A percentile compares a stretch with the other conserved stretches of the same genome.
Conservation (phyloP, 495 filamentous ascomycete species). For the Sporormia fimetaria region DNA sequence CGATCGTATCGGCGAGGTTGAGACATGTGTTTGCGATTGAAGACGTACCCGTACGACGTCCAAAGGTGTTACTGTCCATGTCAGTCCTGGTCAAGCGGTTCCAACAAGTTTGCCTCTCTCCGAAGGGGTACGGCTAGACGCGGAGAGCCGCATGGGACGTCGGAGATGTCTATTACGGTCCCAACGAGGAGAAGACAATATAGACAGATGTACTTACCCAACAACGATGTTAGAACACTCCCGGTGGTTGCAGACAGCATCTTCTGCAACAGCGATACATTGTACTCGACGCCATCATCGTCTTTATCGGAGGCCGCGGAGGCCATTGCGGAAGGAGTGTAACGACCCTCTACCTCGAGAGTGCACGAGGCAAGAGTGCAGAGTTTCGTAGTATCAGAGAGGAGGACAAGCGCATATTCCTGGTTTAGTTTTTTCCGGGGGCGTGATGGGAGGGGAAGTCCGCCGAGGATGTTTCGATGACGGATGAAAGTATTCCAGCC, state of each 20-base stretch:
- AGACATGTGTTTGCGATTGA: slow-evolving; percentile 58
- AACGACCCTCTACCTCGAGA: slow-evolving; percentile 15
- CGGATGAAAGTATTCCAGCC: neutral
- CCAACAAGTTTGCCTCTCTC: neutral
- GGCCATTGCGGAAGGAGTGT: neutral
- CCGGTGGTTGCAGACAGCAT: slow-evolving; percentile 91
- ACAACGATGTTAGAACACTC: slow-evolving; percentile 75
- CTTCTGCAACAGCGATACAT: slow-evolving; percentile 71
- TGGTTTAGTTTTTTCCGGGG: neutral
- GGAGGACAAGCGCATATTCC: slow-evolving; percentile 15
- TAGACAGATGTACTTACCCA: slow-evolving; percentile 56
- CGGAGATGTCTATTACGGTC: neutral
- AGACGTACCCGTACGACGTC: slow-evolving; percentile 93
- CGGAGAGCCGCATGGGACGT: neutral
- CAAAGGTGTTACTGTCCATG: slow-evolving; percentile 68
- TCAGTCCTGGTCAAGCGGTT: neutral
- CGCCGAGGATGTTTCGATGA: neutral
- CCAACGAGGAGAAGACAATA: neutral
- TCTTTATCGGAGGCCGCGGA: slow-evolving; percentile 31
- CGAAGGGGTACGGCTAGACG: slow-evolving; percentile 1
- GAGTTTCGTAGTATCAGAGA: slow-evolving; percentile 12
- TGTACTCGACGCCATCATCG: slow-evolving; percentile 32
- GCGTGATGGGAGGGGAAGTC: neutral
- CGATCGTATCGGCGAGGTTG: slow-evolving; percentile 12
- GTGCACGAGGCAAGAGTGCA: slow-evolving; percentile 11